Percentiles rank a stretch among this genome's conserved stretches.
Evolutionary conservation across 129 eudicot genomes (phyloP).

Genomic region (Chrysanthemum lavandulifolium): DNA sequence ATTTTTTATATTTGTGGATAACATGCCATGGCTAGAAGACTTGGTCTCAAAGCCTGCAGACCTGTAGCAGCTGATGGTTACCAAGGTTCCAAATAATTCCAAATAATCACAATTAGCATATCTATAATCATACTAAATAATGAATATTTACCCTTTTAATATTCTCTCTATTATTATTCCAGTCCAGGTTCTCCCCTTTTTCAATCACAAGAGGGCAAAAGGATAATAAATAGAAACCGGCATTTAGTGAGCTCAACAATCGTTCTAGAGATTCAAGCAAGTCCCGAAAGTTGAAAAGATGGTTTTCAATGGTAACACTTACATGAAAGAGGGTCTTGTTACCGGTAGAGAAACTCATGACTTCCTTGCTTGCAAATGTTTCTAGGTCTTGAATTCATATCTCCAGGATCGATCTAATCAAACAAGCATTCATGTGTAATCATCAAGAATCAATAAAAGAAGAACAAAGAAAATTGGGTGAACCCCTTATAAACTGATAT

Average conservation of each 20-base stretch:
- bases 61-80: conserved; percentile 95
- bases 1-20: conserved; percentile 84
- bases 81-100: conserved; percentile 63
- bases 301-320: conserved; percentile 63
- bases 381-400: too few relatives aligned
- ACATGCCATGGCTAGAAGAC: conserved; percentile 88
- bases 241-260: conserved; percentile 35
- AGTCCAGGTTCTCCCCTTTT: conserved; percentile 98
- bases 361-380: conserved; percentile 40
- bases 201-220: conserved; percentile 74
- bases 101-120: conserved; percentile 12
- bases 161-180: conserved; percentile 20
- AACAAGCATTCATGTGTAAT: too few relatives aligned
- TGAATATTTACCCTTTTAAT: neutral
- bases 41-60: conserved; percentile 86
- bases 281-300: conserved; percentile 47
- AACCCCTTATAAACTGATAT: too few relatives aligned
- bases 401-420: too few relatives aligned
- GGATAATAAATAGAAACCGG: conserved; percentile 44
- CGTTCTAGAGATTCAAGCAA: conserved; percentile 33
- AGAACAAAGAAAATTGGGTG: too few relatives aligned
- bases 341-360: conserved; percentile 76
- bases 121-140: neutral
- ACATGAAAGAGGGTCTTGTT: conserved; percentile 75
- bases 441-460: too few relatives aligned